Evolutionary conservation across 495 filamentous ascomycete genomes (phyloP), one percentile per base, ranked within the genome.

Genomic region (Penicillium lagena): DNA sequence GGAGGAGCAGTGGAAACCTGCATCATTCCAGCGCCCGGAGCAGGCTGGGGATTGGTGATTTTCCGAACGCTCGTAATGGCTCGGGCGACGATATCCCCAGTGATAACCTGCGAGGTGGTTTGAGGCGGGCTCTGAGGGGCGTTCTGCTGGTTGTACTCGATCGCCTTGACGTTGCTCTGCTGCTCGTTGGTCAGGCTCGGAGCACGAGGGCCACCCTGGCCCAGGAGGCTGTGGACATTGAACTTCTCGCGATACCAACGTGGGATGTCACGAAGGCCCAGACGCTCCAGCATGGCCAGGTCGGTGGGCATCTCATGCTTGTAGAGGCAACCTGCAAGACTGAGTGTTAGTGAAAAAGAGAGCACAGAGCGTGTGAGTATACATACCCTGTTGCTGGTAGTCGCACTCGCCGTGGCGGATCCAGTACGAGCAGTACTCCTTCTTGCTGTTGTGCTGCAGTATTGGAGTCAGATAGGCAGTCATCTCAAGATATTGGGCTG

Each of bases 351-450:
- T 44, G 35, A 7, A 11, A 30, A 9, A 15, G 28, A n/a, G n/a
- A 13, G 8, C n/a, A 34, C 11, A 9, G 30, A 6, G 4, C n/a
- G 11, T 3, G 14, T 12, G 12, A 14, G 29, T 31, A 34, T 11
- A 51, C 62, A 35, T 52, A 66, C 70, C 89, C 55, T 89, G 82
- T 59, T 91, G 85, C 32, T 74, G 79, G 63, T 86, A 96, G 54
- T 86, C 85, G 61, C 90, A 96, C 40, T 84, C 79, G 29, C 89
- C 89, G 37, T 82, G 81, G 47, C 84, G 81, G 35, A 95, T 80
- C 87, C 87, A 96, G 61, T 88, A 86, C 31, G 85, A 86, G 68
- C 90, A 95, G 61, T 84, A 93, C 38, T 81, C 67, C 58, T 96
- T 96, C 64, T 78, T 73, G 6, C 43, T 11, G 31, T 47, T 51